Evolutionary conservation across 192 early-diverging fungal species (phyloP).

Genomic region (Backusella mclennaniae): DNA sequence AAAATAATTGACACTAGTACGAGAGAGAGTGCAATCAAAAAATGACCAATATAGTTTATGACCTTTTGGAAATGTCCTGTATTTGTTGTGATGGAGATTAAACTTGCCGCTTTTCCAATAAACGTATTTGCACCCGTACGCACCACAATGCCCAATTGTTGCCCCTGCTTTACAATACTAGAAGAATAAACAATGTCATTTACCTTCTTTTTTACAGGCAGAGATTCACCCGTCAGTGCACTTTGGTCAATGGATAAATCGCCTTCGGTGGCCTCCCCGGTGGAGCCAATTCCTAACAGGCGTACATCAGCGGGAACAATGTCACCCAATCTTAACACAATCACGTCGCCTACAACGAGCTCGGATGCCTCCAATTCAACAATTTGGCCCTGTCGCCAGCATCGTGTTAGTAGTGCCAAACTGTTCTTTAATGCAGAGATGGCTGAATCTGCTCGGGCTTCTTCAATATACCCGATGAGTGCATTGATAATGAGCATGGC

Average conservation of each 20-base stretch:
- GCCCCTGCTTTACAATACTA: slow-evolving; percentile 73
- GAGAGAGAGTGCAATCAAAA: slow-evolving; percentile 61
- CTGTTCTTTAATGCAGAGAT: slow-evolving; percentile 71
- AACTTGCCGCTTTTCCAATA: slow-evolving; percentile 70
- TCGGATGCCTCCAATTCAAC: slow-evolving; percentile 46
- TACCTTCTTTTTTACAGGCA: slow-evolving; percentile 55
- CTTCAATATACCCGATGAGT: slow-evolving; percentile 69
- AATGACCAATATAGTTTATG: slow-evolving; percentile 75
- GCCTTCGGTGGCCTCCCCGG: slow-evolving; percentile 49
- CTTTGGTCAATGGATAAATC: slow-evolving; percentile 68
- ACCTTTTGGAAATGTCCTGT: slow-evolving; percentile 79
- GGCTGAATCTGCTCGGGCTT: slow-evolving; percentile 70
- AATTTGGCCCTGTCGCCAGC: slow-evolving; percentile 55
- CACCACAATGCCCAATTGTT: slow-evolving; percentile 67
- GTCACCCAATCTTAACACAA: slow-evolving; percentile 70
- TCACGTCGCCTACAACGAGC: slow-evolving; percentile 70
- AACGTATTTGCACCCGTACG: slow-evolving; percentile 76
- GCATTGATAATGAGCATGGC: slow-evolving; percentile 64
- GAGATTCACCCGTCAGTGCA: slow-evolving; percentile 73
- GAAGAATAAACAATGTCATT: slow-evolving; percentile 67
- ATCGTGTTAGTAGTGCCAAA: slow-evolving; percentile 59
- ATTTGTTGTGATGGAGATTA: slow-evolving; percentile 66
- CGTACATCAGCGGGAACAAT: slow-evolving; percentile 73
- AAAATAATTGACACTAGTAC: slow-evolving; percentile 56
- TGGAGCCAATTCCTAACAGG: slow-evolving; percentile 47